Evolutionary conservation across 495 filamentous ascomycete genomes (phyloP).

Genomic region (Talaromyces nanjingensis): DNA sequence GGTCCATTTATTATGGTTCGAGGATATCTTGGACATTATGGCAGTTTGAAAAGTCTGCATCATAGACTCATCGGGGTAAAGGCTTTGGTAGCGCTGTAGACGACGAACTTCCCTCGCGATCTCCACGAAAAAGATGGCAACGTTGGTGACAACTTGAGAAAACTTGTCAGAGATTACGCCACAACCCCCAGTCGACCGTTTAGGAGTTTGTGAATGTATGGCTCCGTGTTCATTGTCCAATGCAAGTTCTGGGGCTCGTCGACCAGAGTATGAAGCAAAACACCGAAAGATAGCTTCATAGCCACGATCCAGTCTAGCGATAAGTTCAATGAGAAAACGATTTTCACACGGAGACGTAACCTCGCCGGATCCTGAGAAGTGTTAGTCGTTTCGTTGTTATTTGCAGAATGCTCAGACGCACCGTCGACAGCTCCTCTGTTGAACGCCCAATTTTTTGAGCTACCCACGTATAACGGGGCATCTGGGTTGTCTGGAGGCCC

Average conservation of each 20-base stretch:
- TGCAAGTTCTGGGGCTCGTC: not conserved
- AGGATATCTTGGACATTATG: not conserved
- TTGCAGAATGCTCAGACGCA: not conserved
- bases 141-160: not conserved
- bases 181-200: not conserved
- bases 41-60: not conserved
- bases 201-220: not conserved
- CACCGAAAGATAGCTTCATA: constrained; percentile 6
- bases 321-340: constrained; percentile 9
- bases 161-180: not conserved
- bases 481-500: constrained; percentile 4
- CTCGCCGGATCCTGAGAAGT: not conserved
- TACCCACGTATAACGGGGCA: constrained; percentile 7
- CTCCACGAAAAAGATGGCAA: constrained; percentile 5
- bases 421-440: constrained; percentile 5
- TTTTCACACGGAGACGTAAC: constrained; percentile 3
- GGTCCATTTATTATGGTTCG: constrained; percentile 1
- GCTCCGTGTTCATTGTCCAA: not conserved
- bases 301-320: not conserved
- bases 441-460: constrained; percentile 3
- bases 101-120: constrained; percentile 1
- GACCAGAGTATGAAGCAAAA: not conserved
- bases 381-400: not conserved
- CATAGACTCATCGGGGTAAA: constrained; percentile 1
- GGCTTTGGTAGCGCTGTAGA: constrained; percentile 8